These are phyloP conservation scores for Lepidium aucheri DNA, from an alignment of 345 rosid genomes.

Conservation along the genomic window DNA sequence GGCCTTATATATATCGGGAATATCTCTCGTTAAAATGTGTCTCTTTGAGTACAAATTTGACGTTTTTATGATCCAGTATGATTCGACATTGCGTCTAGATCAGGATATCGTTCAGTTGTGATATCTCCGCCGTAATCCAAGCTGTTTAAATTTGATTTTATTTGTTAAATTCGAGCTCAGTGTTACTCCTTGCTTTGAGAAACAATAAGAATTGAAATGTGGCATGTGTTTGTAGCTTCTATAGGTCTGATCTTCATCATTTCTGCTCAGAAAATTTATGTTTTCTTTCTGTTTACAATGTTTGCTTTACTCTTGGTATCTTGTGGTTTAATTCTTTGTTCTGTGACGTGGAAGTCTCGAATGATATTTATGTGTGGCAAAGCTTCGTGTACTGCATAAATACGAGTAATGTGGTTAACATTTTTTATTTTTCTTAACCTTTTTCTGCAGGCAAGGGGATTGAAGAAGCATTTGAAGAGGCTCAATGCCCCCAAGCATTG, in stretches of 20 bases:
- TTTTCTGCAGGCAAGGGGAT: slow-evolving; percentile 62
- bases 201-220: background rate
- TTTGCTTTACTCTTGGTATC: background rate
- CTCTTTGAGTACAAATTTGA: background rate
- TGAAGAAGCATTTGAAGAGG: slow-evolving; percentile 87
- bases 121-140: too few species aligned
- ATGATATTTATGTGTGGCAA: background rate
- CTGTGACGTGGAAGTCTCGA: background rate
- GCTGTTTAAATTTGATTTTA: background rate
- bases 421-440: background rate
- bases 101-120: background rate
- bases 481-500: slow-evolving; percentile 84
- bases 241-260: background rate
- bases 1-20: background rate
- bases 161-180: background rate
- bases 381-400: slow-evolving; percentile 15
- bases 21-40: background rate
- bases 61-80: background rate
- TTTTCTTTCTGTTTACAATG: background rate
- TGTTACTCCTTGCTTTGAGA: background rate
- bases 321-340: background rate
- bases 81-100: background rate
- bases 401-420: background rate
- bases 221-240: background rate
- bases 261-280: too few species aligned